Conservation (phyloP, 768 basidiomycete genomes). For the Lactarius hengduanensis region DNA sequence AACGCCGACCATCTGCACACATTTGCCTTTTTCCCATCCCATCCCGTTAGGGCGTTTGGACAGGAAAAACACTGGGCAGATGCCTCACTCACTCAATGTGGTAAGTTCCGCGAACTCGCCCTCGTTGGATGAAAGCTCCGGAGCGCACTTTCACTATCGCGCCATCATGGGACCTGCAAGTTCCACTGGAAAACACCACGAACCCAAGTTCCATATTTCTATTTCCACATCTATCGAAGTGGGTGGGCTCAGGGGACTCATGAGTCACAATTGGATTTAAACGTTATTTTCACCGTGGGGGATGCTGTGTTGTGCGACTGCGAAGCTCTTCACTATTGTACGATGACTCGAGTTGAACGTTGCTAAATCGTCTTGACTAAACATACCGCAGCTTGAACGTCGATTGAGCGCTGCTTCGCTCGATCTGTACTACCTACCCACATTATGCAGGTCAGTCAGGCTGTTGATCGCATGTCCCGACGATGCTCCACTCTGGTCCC, state of each 20-base stretch:
- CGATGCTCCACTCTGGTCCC: not conserved
- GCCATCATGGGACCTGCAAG: constrained; percentile 8
- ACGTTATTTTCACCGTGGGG: not conserved
- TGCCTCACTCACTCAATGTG: constrained; percentile 3
- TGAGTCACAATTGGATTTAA: constrained; percentile 19
- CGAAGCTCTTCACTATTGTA: not conserved
- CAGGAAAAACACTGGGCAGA: not conserved
- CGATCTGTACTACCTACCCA: not conserved
- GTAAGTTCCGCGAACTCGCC: constrained; percentile 6
- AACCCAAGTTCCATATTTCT: not conserved
- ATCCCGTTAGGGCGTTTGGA: constrained; percentile 2
- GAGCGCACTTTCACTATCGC: constrained; percentile 9
- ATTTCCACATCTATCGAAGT: constrained; percentile 12
- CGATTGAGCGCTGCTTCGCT: not conserved
- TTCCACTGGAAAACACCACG: constrained; percentile 15
- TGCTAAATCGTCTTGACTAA: not conserved
- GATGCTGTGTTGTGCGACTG: constrained; percentile 14
- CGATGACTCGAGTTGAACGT: constrained; percentile 2
- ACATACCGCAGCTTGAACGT: not conserved
- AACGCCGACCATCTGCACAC: not conserved
- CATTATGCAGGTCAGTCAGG: not conserved
- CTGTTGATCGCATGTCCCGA: constrained; percentile 2
- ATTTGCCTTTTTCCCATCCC: constrained; percentile 2
- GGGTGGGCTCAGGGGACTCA: constrained; percentile 4
- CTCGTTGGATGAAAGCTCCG: constrained; percentile 15